Evolutionary conservation across 129 eudicot species (phyloP).

Genomic region (Centella asiatica): DNA sequence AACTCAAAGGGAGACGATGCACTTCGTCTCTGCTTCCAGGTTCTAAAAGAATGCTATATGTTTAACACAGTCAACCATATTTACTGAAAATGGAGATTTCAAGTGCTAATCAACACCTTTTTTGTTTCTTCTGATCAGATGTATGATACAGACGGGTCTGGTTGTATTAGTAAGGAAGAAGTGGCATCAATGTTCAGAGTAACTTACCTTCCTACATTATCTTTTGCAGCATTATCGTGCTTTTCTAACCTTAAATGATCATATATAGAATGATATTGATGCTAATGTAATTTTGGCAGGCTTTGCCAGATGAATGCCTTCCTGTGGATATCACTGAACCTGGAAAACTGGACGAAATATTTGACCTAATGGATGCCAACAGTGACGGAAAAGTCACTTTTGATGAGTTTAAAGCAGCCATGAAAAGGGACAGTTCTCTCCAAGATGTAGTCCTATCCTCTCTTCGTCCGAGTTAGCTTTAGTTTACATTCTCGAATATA

Average conservation of each 20-base stretch:
- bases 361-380: conserved; percentile 81
- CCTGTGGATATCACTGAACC: conserved; percentile 70
- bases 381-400: conserved; percentile 74
- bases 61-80: neutral
- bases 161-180: conserved; percentile 84
- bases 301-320: conserved; percentile 73
- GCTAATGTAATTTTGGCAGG: conserved; percentile 22
- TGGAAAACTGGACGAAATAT: conserved; percentile 74
- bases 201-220: conserved; percentile 5
- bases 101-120: neutral
- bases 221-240: too few relatives aligned
- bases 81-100: neutral
- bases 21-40: conserved; percentile 81
- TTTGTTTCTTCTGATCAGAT: conserved; percentile 35
- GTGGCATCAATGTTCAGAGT: conserved; percentile 80
- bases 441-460: conserved; percentile 78
- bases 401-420: conserved; percentile 76
- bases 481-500: neutral
- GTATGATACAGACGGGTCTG: conserved; percentile 77
- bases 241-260: too few relatives aligned
- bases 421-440: conserved; percentile 70
- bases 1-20: conserved; percentile 76
- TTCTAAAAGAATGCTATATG: neutral
- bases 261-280: neutral
- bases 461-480: conserved; percentile 38